These are phyloP conservation scores for Dipodascus geniculatus DNA, from an alignment of 805 yeast genomes.

Conservation along the genomic window DNA sequence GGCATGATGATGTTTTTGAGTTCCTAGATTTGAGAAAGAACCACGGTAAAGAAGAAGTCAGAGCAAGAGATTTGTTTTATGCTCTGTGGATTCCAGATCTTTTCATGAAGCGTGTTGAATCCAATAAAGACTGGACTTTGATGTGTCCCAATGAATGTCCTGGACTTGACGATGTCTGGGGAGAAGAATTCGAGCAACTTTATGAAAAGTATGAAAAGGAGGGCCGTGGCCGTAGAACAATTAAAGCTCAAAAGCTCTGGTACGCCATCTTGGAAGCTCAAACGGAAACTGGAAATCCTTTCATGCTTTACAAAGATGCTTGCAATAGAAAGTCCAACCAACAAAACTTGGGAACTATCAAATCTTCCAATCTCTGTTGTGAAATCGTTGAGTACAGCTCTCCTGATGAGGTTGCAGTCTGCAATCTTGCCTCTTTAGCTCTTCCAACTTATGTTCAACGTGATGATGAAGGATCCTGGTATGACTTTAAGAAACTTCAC, in stretches of 20 bases:
- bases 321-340: conserved; percentile 84
- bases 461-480: conserved; percentile 38
- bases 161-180: conserved; percentile 71
- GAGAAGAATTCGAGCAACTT: conserved; percentile 66
- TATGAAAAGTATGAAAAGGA: conserved; percentile 64
- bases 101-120: conserved; percentile 84
- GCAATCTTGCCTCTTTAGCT: conserved; percentile 87
- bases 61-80: conserved; percentile 88
- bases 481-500: conserved; percentile 68
- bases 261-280: conserved; percentile 80
- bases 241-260: conserved; percentile 89
- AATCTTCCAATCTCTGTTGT: conserved; percentile 88
- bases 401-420: conserved; percentile 89
- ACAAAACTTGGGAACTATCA: conserved; percentile 82
- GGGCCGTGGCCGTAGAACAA: conserved; percentile 48
- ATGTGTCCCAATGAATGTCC: conserved; percentile 87
- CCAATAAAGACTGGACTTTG: conserved; percentile 71
- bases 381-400: conserved; percentile 89
- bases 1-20: conserved; percentile 90
- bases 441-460: conserved; percentile 62
- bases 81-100: conserved; percentile 94
- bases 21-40: conserved; percentile 80
- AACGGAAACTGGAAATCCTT: conserved; percentile 94
- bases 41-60: conserved; percentile 86
- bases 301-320: conserved; percentile 86